Percentiles rank a stretch among this genome's conserved stretches.
Conservation (phyloP, 2,329 filamentous ascomycete genomes). For the Trichophyton simii region DNA sequence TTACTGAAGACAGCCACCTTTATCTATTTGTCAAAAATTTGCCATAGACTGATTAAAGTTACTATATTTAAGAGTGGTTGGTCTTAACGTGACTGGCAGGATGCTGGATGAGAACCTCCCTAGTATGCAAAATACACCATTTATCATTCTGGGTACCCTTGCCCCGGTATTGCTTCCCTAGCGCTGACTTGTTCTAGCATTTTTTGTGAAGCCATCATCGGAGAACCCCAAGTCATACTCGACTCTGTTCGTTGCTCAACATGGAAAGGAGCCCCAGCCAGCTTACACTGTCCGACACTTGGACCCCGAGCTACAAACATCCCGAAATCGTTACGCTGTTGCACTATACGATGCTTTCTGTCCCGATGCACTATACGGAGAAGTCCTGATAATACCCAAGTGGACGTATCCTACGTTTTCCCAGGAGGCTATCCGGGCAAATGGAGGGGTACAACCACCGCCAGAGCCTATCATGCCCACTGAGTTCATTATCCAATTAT, state of each 20-base stretch:
- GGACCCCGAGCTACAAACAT: slow-evolving; percentile 55
- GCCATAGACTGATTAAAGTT: background rate
- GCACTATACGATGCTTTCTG: slow-evolving; percentile 74
- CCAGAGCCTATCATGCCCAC: slow-evolving; percentile 64
- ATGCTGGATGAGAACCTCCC: slow-evolving; percentile 97
- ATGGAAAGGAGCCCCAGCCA: slow-evolving; percentile 67
- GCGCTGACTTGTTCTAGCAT: slow-evolving; percentile 30
- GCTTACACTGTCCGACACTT: slow-evolving; percentile 70
- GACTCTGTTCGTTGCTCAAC: slow-evolving; percentile 43
- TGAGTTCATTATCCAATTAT: slow-evolving; percentile 73
- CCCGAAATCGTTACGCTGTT: slow-evolving; percentile 73
- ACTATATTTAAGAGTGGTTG: background rate
- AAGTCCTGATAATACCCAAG: slow-evolving; percentile 71
- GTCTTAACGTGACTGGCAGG: slow-evolving; percentile 9
- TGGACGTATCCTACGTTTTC: slow-evolving; percentile 76
- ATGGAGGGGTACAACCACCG: slow-evolving; percentile 52
- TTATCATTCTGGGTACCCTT: background rate
- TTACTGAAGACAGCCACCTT: background rate
- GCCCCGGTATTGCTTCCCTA: background rate
- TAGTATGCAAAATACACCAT: slow-evolving; percentile 31
- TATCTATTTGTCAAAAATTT: background rate
- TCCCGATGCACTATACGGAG: slow-evolving; percentile 70
- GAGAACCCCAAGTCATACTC: slow-evolving; percentile 31
- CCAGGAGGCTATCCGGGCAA: slow-evolving; percentile 61
- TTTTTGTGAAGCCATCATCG: slow-evolving; percentile 45